Conservation (phyloP, 345 rosid species). For the Eutrema japonicum region DNA sequence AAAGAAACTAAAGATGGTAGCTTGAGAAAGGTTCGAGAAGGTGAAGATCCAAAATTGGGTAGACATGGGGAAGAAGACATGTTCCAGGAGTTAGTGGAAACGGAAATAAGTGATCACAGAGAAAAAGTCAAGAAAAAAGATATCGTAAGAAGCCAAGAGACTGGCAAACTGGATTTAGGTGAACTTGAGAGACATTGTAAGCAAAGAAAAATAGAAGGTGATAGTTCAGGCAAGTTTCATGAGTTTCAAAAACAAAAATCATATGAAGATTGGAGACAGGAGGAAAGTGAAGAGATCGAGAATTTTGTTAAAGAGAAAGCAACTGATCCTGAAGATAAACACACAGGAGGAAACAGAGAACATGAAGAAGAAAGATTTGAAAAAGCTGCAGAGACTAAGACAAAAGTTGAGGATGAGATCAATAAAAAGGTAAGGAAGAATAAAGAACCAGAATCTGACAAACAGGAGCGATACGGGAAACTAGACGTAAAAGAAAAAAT, state of each 20-base stretch:
- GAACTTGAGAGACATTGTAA: background rate
- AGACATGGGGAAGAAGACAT: slow-evolving; percentile 16
- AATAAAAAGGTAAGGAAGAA: background rate
- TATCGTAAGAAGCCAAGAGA: slow-evolving; percentile 9
- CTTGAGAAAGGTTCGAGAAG: slow-evolving; percentile 29
- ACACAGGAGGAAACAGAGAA: background rate
- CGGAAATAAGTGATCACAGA: slow-evolving; percentile 7
- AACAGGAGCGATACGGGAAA: too few species aligned
- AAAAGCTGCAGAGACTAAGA: slow-evolving; percentile 9
- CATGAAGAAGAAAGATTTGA: slow-evolving; percentile 21
- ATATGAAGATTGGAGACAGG: slow-evolving; percentile 19
- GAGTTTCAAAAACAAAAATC: background rate
- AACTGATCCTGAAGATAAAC: slow-evolving; percentile 18
- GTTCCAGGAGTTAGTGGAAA: slow-evolving; percentile 3
- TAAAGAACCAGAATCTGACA: background rate
- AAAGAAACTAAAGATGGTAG: slow-evolving; percentile 12
- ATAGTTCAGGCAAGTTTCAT: background rate
- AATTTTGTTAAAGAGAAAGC: slow-evolving; percentile 5
- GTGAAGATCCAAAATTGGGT: background rate
- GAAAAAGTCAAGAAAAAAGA: slow-evolving; percentile 18
- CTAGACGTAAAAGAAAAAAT: background rate
- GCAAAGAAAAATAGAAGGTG: background rate
- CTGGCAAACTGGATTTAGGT: slow-evolving; percentile 3
- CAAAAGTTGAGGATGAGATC: background rate
- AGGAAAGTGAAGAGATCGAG: slow-evolving; percentile 4